phyloP scores from a whole-genome alignment of 73 alveolate genomes.

The Urostyla sp. region DNA sequence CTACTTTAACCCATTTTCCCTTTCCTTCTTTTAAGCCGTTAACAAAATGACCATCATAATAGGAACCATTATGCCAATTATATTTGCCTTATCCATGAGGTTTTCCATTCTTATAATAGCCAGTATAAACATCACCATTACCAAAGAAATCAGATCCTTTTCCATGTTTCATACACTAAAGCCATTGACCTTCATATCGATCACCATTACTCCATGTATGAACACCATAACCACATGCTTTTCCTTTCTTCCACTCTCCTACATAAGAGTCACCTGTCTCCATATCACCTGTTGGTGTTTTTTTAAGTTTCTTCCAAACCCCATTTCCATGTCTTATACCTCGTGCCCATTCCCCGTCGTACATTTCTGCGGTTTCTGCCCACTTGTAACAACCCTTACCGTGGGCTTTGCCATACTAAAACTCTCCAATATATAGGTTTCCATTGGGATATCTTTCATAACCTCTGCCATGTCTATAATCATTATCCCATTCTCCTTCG shows the following conservation, averaged over 20 bases:
- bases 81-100: conserved; percentile 49
- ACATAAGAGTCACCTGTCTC: conserved; percentile 9
- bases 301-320: conserved; percentile 26
- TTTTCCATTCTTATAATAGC: conserved; percentile 37
- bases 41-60: conserved; percentile 41
- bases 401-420: conserved; percentile 76
- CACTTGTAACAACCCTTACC: conserved; percentile 77
- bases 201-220: conserved; percentile 59
- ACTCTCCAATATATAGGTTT: conserved; percentile 67
- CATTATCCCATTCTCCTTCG: conserved; percentile 55
- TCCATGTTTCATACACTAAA: conserved; percentile 15
- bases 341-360: conserved; percentile 76
- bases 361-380: conserved; percentile 56
- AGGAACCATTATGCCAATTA: conserved; percentile 52
- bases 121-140: conserved; percentile 42
- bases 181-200: conserved; percentile 57
- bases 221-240: conserved; percentile 73
- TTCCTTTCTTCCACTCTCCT: conserved; percentile 51
- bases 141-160: conserved; percentile 51
- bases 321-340: conserved; percentile 54
- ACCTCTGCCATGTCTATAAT: conserved; percentile 71
- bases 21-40: conserved; percentile 59
- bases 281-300: neutral
- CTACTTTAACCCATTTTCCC: conserved; percentile 54
- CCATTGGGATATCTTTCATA: conserved; percentile 61